phyloP scores from a whole-genome alignment of 2,329 filamentous ascomycete genomes.

The Mycosphaerella arachidis region DNA sequence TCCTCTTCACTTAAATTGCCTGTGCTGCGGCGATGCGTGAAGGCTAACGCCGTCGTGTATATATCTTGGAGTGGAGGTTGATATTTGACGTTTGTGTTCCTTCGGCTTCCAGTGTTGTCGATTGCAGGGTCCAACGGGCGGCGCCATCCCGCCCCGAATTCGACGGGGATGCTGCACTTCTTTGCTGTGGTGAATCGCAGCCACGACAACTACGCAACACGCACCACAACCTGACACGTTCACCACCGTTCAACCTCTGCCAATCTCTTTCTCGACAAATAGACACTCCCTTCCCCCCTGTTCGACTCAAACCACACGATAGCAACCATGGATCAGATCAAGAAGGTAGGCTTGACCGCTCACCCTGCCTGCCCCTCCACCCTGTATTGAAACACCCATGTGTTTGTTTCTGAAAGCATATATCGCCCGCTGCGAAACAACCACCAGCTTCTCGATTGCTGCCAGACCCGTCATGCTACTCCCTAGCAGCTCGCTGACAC shows the following conservation, averaged over 20 bases:
- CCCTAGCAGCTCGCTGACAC: slow-evolving; percentile 17
- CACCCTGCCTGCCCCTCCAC: slow-evolving; percentile 26
- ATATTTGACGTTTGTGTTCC: too few species aligned
- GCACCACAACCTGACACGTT: background rate
- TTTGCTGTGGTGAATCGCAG: background rate
- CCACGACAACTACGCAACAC: background rate
- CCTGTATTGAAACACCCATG: slow-evolving; percentile 15
- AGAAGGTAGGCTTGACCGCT: slow-evolving; percentile 34
- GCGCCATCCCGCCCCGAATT: background rate
- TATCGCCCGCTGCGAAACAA: background rate
- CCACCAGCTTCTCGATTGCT: background rate
- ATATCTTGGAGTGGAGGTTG: too few species aligned
- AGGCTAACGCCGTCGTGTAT: too few species aligned
- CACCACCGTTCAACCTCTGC: background rate
- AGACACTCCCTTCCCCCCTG: background rate
- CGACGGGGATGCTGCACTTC: background rate
- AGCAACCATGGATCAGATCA: slow-evolving; percentile 41
- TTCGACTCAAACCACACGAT: slow-evolving; percentile 6
- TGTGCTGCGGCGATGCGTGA: too few species aligned
- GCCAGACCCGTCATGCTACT: background rate
- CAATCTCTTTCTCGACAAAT: background rate
- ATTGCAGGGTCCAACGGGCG: too few species aligned
- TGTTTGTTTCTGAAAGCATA: background rate
- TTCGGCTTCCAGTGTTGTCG: too few species aligned
- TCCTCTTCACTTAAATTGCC: too few species aligned